Evolutionary conservation across 2,329 filamentous ascomycete species (phyloP).

Genomic region (Geosmithia flava): DNA sequence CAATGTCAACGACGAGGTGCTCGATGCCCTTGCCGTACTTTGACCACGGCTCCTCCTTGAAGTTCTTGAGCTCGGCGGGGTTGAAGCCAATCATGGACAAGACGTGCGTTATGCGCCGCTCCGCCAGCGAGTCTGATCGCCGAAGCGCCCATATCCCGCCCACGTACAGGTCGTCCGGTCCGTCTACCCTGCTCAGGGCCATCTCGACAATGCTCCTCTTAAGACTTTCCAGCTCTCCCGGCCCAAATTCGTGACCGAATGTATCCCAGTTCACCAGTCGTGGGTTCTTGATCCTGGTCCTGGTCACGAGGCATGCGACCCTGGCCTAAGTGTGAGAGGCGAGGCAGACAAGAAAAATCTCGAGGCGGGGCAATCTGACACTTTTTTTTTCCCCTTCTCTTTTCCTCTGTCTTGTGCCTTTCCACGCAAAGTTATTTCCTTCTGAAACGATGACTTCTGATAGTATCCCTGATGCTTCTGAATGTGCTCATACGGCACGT

Average conservation of each 20-base stretch:
- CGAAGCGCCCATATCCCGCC: constrained; percentile 59
- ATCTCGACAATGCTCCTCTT: constrained; percentile 21
- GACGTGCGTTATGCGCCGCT: constrained; percentile 75
- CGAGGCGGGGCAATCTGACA: too few relatives aligned
- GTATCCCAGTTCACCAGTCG: constrained; percentile 1
- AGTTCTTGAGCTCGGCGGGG: constrained; percentile 21
- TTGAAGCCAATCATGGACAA: constrained; percentile 64
- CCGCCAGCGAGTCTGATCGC: constrained; percentile 54
- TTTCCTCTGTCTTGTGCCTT: not conserved
- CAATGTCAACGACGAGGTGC: constrained; percentile 71
- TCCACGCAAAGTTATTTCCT: too few relatives aligned
- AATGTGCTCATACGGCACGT: too few relatives aligned
- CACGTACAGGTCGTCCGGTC: constrained; percentile 26
- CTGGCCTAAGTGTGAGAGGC: not conserved
- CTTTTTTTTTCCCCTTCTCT: not conserved
- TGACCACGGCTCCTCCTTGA: constrained; percentile 35
- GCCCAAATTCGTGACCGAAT: constrained; percentile 2
- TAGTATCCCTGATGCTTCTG: too few relatives aligned
- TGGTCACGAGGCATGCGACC: not conserved
- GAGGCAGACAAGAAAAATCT: not conserved
- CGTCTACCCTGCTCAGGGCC: constrained; percentile 29
- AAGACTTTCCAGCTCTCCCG: constrained; percentile 5
- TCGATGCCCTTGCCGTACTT: constrained; percentile 45
- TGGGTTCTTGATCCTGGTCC: not conserved
- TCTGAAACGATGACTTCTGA: too few relatives aligned